Base-by-base conservation (phyloP, 768 basidiomycete species). In the Russula sp. region DNA sequence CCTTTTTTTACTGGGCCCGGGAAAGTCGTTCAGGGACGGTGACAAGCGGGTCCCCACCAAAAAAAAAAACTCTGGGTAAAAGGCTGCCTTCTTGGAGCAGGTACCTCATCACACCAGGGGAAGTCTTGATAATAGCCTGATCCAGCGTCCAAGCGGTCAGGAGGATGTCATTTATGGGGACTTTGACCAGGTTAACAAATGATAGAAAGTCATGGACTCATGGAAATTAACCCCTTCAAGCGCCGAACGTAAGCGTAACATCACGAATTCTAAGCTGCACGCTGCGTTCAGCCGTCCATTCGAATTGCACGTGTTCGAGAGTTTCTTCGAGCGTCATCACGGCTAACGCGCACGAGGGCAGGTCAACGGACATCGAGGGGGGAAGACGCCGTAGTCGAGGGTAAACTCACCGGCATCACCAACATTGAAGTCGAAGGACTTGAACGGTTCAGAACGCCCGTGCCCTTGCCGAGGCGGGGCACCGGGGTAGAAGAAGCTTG, bases 381-480 rank as follows among this genome's bases (percentile, higher is more conserved):
- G 37, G 27, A 39, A 59, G 40, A 37, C 32, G 9, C 20, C 22
- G 1, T 37, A 16, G 49, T 9, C 16, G 32, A 31, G 27, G 44
- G 13, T 51, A 48, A 31, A 73, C 84, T 69, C 68, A 92, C 94
- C 90, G 70, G 89, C 89, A 51, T 86, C 83, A 0, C 91, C 93
- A 10, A 97, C 80, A 63, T 89, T 87, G 73, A 97, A 97, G 44
- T 82, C 82, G 55, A 95, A 79, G 3, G 86, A 88, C 75, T 96
- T 98, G 79, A 84, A 98, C 0, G 97, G 93, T 53, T 89, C 82
- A 0, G 88, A 87, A 16, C 92, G 89, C 31, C 82, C 78, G 68
- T 85, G 82, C 0, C 94, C 94, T 74, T 98, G 94, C 35, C 93
- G 78, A 6, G 97, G 96, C 2, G 94, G 95, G 7, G 88, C 89